Conservation (phyloP, 257 asterid genomes). For the Forsythia suspensa region DNA sequence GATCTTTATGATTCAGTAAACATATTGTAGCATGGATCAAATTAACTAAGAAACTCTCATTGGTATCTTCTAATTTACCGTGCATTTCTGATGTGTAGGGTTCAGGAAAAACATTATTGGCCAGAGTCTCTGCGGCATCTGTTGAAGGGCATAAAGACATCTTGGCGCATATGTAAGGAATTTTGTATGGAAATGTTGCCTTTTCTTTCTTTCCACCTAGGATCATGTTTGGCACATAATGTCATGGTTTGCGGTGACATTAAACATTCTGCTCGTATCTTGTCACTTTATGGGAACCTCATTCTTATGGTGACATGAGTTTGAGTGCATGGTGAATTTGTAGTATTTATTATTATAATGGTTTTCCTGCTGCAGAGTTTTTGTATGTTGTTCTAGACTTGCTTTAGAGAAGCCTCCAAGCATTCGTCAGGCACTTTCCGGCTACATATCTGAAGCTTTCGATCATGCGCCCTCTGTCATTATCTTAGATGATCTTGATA, state of each 20-base stretch:
- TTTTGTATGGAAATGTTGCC: not conserved
- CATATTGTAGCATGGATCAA: not conserved
- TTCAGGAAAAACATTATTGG: constrained; percentile 87
- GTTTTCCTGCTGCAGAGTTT: constrained; percentile 56
- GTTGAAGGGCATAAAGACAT: constrained; percentile 67
- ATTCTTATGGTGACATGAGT: constrained; percentile 10
- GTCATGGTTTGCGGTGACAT: constrained; percentile 7
- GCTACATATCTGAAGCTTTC: constrained; percentile 73
- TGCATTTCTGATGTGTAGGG: constrained; percentile 45
- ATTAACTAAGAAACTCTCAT: not conserved
- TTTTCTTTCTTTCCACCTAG: constrained; percentile 15
- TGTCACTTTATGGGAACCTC: not conserved
- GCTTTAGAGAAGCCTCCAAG: constrained; percentile 77
- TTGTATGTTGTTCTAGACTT: constrained; percentile 75
- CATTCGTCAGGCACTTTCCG: constrained; percentile 63
- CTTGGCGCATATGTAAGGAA: constrained; percentile 75
- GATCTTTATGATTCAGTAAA: not conserved
- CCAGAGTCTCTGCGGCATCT: constrained; percentile 71
- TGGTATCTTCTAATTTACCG: constrained; percentile 10
- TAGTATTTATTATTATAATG: constrained; percentile 16
- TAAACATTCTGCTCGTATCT: constrained; percentile 15
- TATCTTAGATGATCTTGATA: constrained; percentile 92
- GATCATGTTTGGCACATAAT: constrained; percentile 19
- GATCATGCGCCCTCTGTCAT: constrained; percentile 90
- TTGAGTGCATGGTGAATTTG: constrained; percentile 21